Evolutionary conservation across 176 grass and related monocot genomes (phyloP), one percentile per base, ranked within the genome.

Genomic region (Areca catechu): DNA sequence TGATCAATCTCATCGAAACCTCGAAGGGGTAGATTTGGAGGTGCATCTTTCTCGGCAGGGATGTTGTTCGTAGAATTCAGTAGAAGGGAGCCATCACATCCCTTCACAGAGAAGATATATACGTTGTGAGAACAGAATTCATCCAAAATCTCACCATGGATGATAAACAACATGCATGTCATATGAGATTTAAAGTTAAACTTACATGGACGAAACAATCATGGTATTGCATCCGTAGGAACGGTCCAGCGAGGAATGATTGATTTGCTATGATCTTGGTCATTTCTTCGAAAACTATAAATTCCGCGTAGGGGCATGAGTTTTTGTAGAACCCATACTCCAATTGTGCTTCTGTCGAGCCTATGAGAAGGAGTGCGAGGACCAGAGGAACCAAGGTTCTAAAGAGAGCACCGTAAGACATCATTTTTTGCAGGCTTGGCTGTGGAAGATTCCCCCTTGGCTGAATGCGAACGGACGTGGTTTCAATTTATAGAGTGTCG

Each of bases 201-300:
- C 50, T 52, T 7, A 85, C 86, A 71, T 78, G 76, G 56, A 90
- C 86, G n/a, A 90, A 90, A 68, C 86, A 90, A 53, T 85, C 86
- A 43, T 90, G 86, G 74, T 85, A 90, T 16, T 85, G 86, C 37
- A 90, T 55, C 60, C 73, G 71, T 15, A 93, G 80, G 2, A 93
- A 69, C 0, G 83, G 77, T 3, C 80, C 89, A 0, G 83, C 66
- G 5, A 93, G 89, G 74, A 50, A 65, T 50, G 74, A 78, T 0
- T 78, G 65, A 0, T 23, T 65, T 4, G 58, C 19, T 57, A 86
- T 51, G 54, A 82, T 85, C 50, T 73, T 58, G 28, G 30, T 79
- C 84, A 84, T 95, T 63, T 95, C 89, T 22, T 73, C 16, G 0
- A 63, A 74, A 34, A 95, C 80, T 1, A 95, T 88, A 0, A 58